Percentiles rank a stretch among this genome's conserved stretches.
These are phyloP conservation scores for Metahyphopichia silvanorum DNA, from an alignment of 805 yeast species.

Conservation along the genomic window DNA sequence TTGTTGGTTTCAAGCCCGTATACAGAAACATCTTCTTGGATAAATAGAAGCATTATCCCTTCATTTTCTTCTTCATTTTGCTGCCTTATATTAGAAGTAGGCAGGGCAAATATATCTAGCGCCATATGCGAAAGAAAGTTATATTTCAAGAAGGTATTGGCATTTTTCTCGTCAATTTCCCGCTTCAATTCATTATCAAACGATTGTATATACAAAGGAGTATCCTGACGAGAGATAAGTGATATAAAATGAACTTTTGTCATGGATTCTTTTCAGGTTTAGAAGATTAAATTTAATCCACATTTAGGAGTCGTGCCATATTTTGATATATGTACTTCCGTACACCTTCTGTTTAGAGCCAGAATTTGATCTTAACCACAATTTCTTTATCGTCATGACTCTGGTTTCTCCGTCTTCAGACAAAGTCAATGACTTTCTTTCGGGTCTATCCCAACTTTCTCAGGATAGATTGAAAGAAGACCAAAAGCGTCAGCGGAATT, in stretches of 20 bases:
- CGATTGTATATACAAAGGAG: conserved; percentile 59
- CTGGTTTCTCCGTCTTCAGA: conserved; percentile 27
- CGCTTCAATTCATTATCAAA: conserved; percentile 29
- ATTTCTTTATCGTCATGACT: neutral
- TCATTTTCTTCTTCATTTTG: conserved; percentile 13
- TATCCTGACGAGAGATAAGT: conserved; percentile 54
- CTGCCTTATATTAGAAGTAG: conserved; percentile 37
- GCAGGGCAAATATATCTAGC: conserved; percentile 62
- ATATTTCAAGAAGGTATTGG: conserved; percentile 53
- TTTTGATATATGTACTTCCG: no score
- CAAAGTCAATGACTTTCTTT: conserved; percentile 37
- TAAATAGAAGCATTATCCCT: conserved; percentile 49
- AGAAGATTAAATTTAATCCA: no score
- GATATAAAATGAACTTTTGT: conserved; percentile 51
- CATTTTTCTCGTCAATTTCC: conserved; percentile 13
- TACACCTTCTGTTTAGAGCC: no score
- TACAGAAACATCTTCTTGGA: conserved; percentile 64
- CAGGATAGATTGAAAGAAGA: conserved; percentile 33
- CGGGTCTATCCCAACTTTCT: conserved; percentile 32
- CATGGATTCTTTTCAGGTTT: no score
- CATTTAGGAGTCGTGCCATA: no score
- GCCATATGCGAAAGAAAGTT: conserved; percentile 77
- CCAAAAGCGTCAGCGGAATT: conserved; percentile 29
- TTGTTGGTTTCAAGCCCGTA: conserved; percentile 69
- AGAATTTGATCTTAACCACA: conserved; percentile 1